Conservation (phyloP, 495 filamentous ascomycete genomes). For the Terfezia boudieri region DNA sequence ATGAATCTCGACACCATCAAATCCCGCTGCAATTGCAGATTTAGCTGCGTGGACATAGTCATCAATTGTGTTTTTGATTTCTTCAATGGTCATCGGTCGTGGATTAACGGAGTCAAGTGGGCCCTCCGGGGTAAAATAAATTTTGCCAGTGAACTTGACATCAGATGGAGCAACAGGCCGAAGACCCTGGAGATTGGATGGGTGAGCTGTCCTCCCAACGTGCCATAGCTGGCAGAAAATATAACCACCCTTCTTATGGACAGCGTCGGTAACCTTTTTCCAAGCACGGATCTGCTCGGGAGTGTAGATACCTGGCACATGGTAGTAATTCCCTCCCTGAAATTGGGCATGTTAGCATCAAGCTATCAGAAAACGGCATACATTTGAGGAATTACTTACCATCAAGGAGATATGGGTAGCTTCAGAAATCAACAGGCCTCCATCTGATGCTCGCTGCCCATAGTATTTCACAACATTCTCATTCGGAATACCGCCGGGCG, state of each 20-base stretch:
- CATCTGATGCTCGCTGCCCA: constrained; percentile 33
- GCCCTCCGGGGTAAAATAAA: constrained; percentile 6
- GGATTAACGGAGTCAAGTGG: constrained; percentile 19
- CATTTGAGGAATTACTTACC: constrained; percentile 13
- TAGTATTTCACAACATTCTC: constrained; percentile 36
- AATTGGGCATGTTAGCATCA: background rate
- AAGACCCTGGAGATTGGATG: constrained; percentile 22
- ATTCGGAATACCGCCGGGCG: constrained; percentile 24
- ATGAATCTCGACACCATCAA: constrained; percentile 59
- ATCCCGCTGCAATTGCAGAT: constrained; percentile 45
- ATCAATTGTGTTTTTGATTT: constrained; percentile 33
- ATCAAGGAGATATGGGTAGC: constrained; percentile 37
- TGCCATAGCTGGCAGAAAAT: constrained; percentile 51
- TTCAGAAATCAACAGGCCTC: constrained; percentile 44
- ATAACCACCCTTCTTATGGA: constrained; percentile 39
- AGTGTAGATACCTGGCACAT: constrained; percentile 42
- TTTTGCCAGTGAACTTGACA: constrained; percentile 19
- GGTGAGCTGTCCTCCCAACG: constrained; percentile 34
- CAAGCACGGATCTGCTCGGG: constrained; percentile 37
- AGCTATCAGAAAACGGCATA: background rate
- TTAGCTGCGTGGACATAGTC: constrained; percentile 38
- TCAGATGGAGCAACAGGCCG: constrained; percentile 29
- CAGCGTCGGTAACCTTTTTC: constrained; percentile 38
- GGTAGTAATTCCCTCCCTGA: constrained; percentile 21
- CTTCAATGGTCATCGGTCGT: constrained; percentile 28